Evolutionary conservation across 2,329 filamentous ascomycete species (phyloP).

Genomic region (Diaporthe amygdali): DNA sequence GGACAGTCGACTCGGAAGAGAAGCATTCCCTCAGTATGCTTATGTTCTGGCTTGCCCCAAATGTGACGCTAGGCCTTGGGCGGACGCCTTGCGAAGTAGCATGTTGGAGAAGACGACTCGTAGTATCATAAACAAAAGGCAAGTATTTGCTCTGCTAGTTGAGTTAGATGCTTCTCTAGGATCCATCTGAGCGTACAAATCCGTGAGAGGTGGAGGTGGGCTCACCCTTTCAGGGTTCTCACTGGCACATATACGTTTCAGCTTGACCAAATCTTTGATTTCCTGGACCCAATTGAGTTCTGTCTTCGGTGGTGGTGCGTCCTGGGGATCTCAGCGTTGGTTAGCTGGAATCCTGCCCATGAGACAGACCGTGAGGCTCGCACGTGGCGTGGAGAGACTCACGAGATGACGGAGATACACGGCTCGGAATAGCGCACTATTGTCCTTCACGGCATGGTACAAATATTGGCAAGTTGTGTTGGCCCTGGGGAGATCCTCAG

Average conservation of each 20-base stretch:
- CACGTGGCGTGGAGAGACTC: conserved; percentile 26
- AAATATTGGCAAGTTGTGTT: conserved; percentile 58
- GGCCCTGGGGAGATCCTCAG: conserved; percentile 60
- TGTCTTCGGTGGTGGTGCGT: not conserved
- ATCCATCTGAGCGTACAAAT: not conserved
- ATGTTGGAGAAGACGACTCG: conserved; percentile 51
- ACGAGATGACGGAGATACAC: conserved; percentile 66
- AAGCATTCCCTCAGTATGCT: conserved; percentile 51
- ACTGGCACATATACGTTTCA: conserved; percentile 48
- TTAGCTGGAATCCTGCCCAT: not conserved
- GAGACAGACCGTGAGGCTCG: not conserved
- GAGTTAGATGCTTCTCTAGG: conserved; percentile 36
- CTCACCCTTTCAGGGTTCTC: conserved; percentile 46
- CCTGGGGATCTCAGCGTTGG: not conserved
- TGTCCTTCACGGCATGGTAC: conserved; percentile 59
- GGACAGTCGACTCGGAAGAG: conserved; percentile 53
- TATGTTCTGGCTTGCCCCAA: conserved; percentile 53
- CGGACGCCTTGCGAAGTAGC: conserved; percentile 42
- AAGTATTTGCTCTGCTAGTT: conserved; percentile 41
- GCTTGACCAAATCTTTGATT: conserved; percentile 48
- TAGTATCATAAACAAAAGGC: conserved; percentile 51
- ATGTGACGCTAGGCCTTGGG: conserved; percentile 38
- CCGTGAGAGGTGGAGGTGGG: not conserved
- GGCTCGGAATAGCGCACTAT: conserved; percentile 64
- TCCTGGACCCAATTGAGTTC: conserved; percentile 34